phyloP scores from a whole-genome alignment of 1,284 basidiomycete species.

The Boletellus deceptivus region DNA sequence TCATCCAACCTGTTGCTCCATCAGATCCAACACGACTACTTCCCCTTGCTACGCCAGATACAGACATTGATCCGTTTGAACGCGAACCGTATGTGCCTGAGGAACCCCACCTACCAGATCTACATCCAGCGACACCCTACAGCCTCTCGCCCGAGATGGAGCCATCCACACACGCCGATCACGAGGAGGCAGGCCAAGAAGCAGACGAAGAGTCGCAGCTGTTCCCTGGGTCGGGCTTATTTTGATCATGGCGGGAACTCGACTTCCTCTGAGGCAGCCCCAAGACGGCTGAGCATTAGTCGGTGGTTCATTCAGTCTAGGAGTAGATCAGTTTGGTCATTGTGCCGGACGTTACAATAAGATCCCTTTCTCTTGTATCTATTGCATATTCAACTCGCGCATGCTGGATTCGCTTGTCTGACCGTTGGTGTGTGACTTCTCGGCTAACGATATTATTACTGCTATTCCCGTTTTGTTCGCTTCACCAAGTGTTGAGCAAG shows the following conservation, averaged over 20 bases:
- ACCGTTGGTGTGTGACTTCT: not conserved
- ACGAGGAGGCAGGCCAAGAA: slow-evolving; percentile 40
- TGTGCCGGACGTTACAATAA: slow-evolving; percentile 10
- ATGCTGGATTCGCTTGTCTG: not conserved
- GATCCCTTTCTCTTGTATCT: slow-evolving; percentile 20
- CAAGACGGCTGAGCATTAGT: not conserved
- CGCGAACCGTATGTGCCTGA: slow-evolving; percentile 32
- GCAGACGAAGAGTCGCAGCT: slow-evolving; percentile 42
- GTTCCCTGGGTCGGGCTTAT: slow-evolving; percentile 57
- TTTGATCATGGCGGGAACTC: slow-evolving; percentile 32
- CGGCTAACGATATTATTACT: too few relatives aligned
- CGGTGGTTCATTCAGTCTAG: not conserved
- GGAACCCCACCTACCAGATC: slow-evolving; percentile 9
- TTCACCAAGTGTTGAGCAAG: too few relatives aligned
- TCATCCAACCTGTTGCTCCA: slow-evolving; percentile 8
- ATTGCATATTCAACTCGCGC: slow-evolving; percentile 13
- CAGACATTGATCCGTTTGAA: slow-evolving; percentile 38
- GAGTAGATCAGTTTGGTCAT: slow-evolving; percentile 5
- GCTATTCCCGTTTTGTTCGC: too few relatives aligned
- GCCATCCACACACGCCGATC: not conserved
- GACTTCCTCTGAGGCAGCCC: not conserved
- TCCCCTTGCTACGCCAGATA: slow-evolving; percentile 22
- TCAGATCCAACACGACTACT: slow-evolving; percentile 17
- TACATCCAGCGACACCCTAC: slow-evolving; percentile 26
- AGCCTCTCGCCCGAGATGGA: slow-evolving; percentile 28